Percentiles rank a stretch among this genome's conserved stretches.
Conservation (phyloP, 176 grass and related monocot species). For the Otatea glauca region DNA sequence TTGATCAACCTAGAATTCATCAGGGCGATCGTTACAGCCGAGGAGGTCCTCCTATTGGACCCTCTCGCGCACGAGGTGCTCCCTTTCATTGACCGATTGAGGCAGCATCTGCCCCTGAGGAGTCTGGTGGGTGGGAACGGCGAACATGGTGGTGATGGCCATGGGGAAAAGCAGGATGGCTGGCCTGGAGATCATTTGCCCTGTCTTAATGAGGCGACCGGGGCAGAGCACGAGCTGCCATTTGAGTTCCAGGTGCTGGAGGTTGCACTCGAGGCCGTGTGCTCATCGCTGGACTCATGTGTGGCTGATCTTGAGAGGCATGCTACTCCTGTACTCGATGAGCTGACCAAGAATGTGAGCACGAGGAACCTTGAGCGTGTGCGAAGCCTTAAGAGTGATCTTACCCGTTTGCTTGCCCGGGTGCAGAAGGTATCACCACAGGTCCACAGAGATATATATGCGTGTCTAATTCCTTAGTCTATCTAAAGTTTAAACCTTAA, state of each 20-base stretch:
- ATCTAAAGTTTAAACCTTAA: neutral
- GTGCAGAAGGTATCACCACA: slow-evolving; percentile 79
- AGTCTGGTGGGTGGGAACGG: slow-evolving; percentile 49
- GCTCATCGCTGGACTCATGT: slow-evolving; percentile 61
- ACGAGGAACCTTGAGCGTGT: slow-evolving; percentile 92
- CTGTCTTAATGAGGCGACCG: slow-evolving; percentile 54
- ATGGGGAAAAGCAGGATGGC: slow-evolving; percentile 39
- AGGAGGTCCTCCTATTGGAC: slow-evolving; percentile 87
- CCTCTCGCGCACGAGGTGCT: slow-evolving; percentile 72
- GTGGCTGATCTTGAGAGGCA: slow-evolving; percentile 79
- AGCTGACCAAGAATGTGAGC: slow-evolving; percentile 91
- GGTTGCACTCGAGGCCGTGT: slow-evolving; percentile 75
- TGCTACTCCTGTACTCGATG: slow-evolving; percentile 85
- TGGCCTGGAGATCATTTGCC: slow-evolving; percentile 42
- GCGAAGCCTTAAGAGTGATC: slow-evolving; percentile 84
- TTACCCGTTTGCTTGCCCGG: slow-evolving; percentile 88
- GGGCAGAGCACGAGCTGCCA: slow-evolving; percentile 73
- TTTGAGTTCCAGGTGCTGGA: slow-evolving; percentile 99
- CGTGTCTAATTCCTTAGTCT: neutral
- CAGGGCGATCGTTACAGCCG: slow-evolving; percentile 88
- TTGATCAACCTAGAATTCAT: slow-evolving; percentile 95
- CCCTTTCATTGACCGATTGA: slow-evolving; percentile 89
- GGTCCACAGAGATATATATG: neutral
- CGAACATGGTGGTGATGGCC: slow-evolving; percentile 27
- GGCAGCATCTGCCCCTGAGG: slow-evolving; percentile 69